Evolutionary conservation across 2,329 filamentous ascomycete genomes (phyloP).

Genomic region (Colletotrichum phormii): DNA sequence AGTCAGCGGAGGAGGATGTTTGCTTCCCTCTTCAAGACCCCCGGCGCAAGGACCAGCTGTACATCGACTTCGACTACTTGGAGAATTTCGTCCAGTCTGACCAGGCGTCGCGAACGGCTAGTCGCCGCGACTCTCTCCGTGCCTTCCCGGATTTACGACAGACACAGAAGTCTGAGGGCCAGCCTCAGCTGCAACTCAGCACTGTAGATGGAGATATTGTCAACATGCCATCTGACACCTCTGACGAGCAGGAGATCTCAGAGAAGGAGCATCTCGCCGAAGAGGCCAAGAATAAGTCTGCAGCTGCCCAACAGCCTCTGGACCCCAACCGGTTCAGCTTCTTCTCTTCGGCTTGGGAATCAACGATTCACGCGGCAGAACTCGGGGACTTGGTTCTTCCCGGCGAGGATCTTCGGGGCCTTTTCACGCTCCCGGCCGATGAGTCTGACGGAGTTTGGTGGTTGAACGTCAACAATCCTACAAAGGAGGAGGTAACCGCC

Average conservation of each 20-base stretch:
- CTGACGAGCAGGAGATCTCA: constrained; percentile 46
- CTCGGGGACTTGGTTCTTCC: constrained; percentile 89
- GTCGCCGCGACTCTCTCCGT: constrained; percentile 60
- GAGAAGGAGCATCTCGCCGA: constrained; percentile 60
- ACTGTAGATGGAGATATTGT: constrained; percentile 69
- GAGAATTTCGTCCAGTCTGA: constrained; percentile 86
- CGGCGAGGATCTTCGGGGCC: constrained; percentile 87
- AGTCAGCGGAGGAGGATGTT: constrained; percentile 85
- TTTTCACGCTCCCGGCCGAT: constrained; percentile 77
- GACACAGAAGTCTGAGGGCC: constrained; percentile 46
- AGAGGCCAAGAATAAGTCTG: constrained; percentile 49
- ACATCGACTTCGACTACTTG: constrained; percentile 92
- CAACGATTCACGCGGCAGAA: constrained; percentile 90
- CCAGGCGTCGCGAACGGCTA: constrained; percentile 60
- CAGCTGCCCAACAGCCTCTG: constrained; percentile 47
- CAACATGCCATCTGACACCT: constrained; percentile 61
- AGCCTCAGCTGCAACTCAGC: constrained; percentile 51
- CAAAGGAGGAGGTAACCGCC: constrained; percentile 86
- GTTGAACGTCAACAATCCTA: constrained; percentile 93
- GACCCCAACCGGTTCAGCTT: constrained; percentile 91
- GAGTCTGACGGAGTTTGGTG: constrained; percentile 92
- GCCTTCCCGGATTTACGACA: constrained; percentile 72
- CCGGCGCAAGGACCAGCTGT: constrained; percentile 75
- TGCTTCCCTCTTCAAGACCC: constrained; percentile 87
- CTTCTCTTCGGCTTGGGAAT: constrained; percentile 95